Evolutionary conservation across 169 alveolate genomes (phyloP), one percentile per base, ranked within the genome.

Genomic region (Plasmodium reichenowi): DNA sequence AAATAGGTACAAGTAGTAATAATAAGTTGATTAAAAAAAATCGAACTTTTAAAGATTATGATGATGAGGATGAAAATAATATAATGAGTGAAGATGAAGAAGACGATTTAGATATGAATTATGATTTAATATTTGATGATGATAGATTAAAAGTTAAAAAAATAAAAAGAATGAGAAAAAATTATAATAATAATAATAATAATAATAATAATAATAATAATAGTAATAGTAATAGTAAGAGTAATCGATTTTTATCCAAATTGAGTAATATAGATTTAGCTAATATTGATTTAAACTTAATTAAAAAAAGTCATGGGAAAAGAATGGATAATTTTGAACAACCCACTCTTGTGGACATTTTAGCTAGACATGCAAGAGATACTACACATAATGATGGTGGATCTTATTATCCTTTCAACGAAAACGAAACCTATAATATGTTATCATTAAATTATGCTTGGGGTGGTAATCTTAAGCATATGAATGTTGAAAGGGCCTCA

Each of bases 351-450:
- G 56, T 83, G 12, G 91, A 83, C 52, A 83, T 83, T 26, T 26
- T 83, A 71, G 91, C 91, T 22, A 83, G 78, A 68, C 91, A 83
- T 83, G 91, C 91, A 20, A 68, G 91, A 70, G 91, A 83, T 48
- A 59, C 80, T 22, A 68, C 68, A 38, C 54, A 68, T 83, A 74
- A 58, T 59, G 71, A 64, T 83, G 89, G 59, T 54, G 68, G 50
- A 24, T 66, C 48, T 24, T 83, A 45, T 68, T 83, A 58, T 70
- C 86, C 68, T 56, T 48, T 83, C 15, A 50, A 70, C 29, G 85
- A 59, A 10, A 63, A 63, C 13, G 38, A 59, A 32, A 56, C 10
- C 0, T 66, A 48, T 78, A 78, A 78, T 70, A 15, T 78, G 38
- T n/a, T 43, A 20, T 52, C 89, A 7, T 52, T 29, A 13, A 32